phyloP scores from a whole-genome alignment of 331 rosid genomes.

The Stylosanthes scabra region DNA sequence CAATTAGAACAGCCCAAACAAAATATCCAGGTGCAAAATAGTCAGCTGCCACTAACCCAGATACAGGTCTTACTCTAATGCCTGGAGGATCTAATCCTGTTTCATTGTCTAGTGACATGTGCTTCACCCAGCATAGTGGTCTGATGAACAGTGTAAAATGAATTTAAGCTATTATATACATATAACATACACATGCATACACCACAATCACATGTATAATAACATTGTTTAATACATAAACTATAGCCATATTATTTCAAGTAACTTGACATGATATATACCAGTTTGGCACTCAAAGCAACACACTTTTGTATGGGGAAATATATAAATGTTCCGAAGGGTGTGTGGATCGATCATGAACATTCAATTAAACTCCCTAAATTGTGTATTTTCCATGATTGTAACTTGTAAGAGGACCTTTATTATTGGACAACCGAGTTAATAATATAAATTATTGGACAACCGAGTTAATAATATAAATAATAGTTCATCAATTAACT shows the following conservation, averaged over 20 bases:
- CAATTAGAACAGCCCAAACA: constrained; percentile 93
- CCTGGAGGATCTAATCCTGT: constrained; percentile 82
- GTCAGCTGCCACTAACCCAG: constrained; percentile 72
- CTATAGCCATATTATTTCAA: constrained; percentile 11
- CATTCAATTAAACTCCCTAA: constrained; percentile 16
- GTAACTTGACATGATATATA: constrained; percentile 20
- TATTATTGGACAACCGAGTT: neutral
- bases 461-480: no score
- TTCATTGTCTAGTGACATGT: constrained; percentile 90
- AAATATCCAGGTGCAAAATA: constrained; percentile 84
- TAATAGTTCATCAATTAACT: neutral
- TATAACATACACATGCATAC: constrained; percentile 1
- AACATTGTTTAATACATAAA: neutral
- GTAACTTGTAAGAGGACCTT: neutral
- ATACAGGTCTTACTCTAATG: constrained; percentile 81
- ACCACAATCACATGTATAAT: constrained; percentile 18
- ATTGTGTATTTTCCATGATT: neutral
- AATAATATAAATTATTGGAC: no score
- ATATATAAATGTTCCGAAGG: neutral
- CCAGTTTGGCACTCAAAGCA: neutral
- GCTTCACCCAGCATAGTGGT: constrained; percentile 86
- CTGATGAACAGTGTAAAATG: constrained; percentile 49
- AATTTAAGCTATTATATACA: neutral
- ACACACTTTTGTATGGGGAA: neutral
- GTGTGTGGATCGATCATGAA: constrained; percentile 11